These are phyloP conservation scores for Debaryomycetaceae sp. DNA, from an alignment of 1,139 yeast genomes.

Conservation along the genomic window DNA sequence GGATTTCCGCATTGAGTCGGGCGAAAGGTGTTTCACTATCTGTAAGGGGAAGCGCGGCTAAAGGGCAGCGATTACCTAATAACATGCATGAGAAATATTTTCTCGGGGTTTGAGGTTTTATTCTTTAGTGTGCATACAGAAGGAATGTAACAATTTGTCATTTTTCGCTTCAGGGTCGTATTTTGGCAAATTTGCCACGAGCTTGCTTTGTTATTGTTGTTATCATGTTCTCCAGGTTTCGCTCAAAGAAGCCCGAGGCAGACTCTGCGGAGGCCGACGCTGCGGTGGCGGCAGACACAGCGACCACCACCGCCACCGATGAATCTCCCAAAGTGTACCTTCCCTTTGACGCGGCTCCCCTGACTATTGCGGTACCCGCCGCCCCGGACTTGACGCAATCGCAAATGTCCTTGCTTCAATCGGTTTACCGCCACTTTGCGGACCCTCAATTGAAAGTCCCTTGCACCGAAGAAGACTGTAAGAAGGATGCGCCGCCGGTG, in stretches of 20 bases:
- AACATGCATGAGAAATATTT: no score
- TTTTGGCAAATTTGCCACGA: no score
- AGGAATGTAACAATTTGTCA: no score
- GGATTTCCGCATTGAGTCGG: no score
- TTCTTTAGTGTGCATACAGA: no score
- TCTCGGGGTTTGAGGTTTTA: no score
- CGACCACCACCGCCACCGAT: neutral
- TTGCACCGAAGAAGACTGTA: conserved; percentile 26
- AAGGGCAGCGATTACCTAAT: no score
- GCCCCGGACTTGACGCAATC: conserved; percentile 30
- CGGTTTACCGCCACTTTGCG: conserved; percentile 10
- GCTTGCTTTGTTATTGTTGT: no score
- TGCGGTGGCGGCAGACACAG: conserved; percentile 3
- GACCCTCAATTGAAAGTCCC: conserved; percentile 25
- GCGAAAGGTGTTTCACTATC: no score
- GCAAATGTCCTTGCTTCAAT: conserved; percentile 9
- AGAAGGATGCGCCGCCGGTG: conserved; percentile 12
- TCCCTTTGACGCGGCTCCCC: conserved; percentile 47
- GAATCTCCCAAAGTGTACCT: conserved; percentile 9
- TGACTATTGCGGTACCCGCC: conserved; percentile 39
- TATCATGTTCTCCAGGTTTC: conserved; percentile 2
- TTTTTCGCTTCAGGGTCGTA: no score
- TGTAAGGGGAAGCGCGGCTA: no score
- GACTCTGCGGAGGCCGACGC: neutral
- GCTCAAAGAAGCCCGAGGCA: neutral